phyloP scores from a whole-genome alignment of 106 monocot genomes.

The Allium cepa region DNA sequence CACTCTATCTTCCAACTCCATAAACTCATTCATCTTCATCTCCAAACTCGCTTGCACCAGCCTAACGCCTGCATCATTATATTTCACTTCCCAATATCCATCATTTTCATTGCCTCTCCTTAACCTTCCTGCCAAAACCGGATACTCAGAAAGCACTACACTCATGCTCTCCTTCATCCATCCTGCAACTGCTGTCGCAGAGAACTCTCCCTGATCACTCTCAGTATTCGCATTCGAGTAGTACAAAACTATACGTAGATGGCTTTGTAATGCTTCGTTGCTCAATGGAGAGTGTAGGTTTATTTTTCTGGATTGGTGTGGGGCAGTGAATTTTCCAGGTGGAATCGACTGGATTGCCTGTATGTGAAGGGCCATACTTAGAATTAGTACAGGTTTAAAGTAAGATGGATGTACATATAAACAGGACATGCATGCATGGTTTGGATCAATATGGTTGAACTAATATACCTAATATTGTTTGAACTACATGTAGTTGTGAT shows the following conservation, averaged over 20 bases:
- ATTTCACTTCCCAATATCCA: conserved; percentile 49
- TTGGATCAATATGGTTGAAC: no score
- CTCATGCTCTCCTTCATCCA: conserved; percentile 65
- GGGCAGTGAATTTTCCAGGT: conserved; percentile 19
- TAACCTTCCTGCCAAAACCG: conserved; percentile 53
- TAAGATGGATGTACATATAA: no score
- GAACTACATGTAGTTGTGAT: no score
- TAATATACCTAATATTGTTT: no score
- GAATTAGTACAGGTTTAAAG: no score
- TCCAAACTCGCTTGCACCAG: conserved; percentile 59
- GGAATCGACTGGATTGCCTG: conserved; percentile 46
- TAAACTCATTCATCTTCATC: conserved; percentile 37
- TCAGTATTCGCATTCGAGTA: conserved; percentile 8
- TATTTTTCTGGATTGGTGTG: conserved; percentile 24
- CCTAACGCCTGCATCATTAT: conserved; percentile 58
- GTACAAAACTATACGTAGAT: conserved; percentile 46
- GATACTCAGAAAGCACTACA: conserved; percentile 33
- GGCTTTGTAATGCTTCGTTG: conserved; percentile 18
- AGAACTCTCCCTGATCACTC: neutral
- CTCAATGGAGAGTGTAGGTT: conserved; percentile 2
- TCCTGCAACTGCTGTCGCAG: conserved; percentile 23
- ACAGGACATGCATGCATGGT: no score
- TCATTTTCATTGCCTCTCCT: conserved; percentile 19
- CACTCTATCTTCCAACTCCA: conserved; percentile 22
- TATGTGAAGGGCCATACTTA: conserved; percentile 15